Base-by-base conservation (phyloP, 305 asterid species). In the Plantago coronopus region DNA sequence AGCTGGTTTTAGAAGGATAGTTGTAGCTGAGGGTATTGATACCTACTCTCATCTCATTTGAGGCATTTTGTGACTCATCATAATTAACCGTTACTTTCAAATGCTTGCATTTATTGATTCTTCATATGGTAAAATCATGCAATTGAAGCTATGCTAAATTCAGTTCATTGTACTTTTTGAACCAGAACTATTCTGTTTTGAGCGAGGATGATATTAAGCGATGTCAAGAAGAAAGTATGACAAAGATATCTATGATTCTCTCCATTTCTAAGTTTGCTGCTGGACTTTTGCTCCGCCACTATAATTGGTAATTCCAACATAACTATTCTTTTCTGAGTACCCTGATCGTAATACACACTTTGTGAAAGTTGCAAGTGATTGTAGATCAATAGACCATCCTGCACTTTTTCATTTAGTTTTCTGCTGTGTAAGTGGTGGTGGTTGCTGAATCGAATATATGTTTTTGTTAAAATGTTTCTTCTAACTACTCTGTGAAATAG, bases 261-360 rank as follows among this genome's bases (percentile, higher is more conserved):
- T 93, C 98, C 19, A 87, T 93, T 68, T 79, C 98, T 58, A 79
- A 80, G 78, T 84, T 67, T 61, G 96, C 81, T 69, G 98, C 98
- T 57, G 82, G 91, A 68, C 83, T 93, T 77, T 72, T 93, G 73
- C 97, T 93, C 58, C 96, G 88, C 44, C 94, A 81, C 73, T 89
- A 87, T 76, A 87, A 85, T 74, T 93, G 98, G 98, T 93, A 83
- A 65, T 44, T 54, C 54, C 54, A 58, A 56, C 61, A 62, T 22
- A 58, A 31, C 70, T 45, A 21, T 64, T 68, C 44, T 63, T 62
- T 15, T 55, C 61, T 17, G 50, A 45, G 48, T 57, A 27, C 18
- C 50, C 58, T 44, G 63, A 29, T 22, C 54, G 20, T 65, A n/a
- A 63, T 50, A 57, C 29, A 37, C 54, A 13, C n/a, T 44, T 45